phyloP scores from a whole-genome alignment of 306 rosid genomes.

The Ormosia emarginata region DNA sequence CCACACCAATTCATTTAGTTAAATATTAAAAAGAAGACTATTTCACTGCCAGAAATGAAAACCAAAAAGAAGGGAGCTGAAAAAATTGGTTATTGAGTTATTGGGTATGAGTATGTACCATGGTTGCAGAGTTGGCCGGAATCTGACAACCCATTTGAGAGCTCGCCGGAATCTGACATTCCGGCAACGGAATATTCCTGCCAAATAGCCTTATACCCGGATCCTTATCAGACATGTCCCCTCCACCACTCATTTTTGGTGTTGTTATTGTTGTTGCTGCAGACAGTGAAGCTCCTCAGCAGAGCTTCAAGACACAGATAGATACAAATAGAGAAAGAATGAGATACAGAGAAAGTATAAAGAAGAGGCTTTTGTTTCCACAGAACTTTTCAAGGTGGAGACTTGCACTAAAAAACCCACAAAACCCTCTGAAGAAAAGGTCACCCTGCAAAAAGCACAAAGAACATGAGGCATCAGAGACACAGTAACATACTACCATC shows the following conservation, averaged over 20 bases:
- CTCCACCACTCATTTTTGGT: slow-evolving; percentile 7
- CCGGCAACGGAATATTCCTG: slow-evolving; percentile 48
- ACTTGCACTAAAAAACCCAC: slow-evolving; percentile 21
- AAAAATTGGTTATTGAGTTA: neutral
- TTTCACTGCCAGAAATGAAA: neutral
- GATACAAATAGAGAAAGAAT: slow-evolving; percentile 19
- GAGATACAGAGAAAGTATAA: neutral
- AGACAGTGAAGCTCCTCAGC: slow-evolving; percentile 13
- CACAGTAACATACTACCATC: neutral
- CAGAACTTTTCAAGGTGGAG: slow-evolving; percentile 22
- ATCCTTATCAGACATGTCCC: slow-evolving; percentile 35
- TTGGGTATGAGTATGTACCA: slow-evolving; percentile 21
- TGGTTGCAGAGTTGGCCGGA: slow-evolving; percentile 31
- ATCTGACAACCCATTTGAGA: slow-evolving; percentile 30
- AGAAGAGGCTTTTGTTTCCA: neutral
- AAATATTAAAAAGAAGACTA: neutral
- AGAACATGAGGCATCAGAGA: slow-evolving; percentile 28
- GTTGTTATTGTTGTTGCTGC: neutral
- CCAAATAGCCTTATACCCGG: slow-evolving; percentile 70
- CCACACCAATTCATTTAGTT: neutral
- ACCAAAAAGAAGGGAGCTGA: neutral
- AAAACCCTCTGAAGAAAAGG: slow-evolving; percentile 24
- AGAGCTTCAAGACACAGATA: neutral
- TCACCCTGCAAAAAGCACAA: slow-evolving; percentile 42
- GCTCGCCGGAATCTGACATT: slow-evolving; percentile 36